Evolutionary conservation across 139 green algal genomes (phyloP), one percentile per base, ranked within the genome.

Genomic region (Astrephomene gubernaculifera): DNA sequence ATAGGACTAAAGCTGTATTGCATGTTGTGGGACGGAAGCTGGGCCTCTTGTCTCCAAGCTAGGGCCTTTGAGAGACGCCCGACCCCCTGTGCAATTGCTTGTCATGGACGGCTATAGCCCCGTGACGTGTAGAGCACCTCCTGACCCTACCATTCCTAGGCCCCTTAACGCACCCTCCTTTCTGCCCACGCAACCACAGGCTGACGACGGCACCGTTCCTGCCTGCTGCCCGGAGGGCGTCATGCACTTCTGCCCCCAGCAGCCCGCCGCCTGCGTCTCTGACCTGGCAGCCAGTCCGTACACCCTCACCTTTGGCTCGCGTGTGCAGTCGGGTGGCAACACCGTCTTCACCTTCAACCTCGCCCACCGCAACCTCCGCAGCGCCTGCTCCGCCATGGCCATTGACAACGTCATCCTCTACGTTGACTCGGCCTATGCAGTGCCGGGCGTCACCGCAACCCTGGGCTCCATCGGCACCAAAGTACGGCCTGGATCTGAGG

Each of bases 151-250:
- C n/a, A n/a, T n/a, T n/a, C n/a, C n/a, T n/a, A n/a, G n/a, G n/a
- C n/a, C n/a, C n/a, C n/a, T n/a, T n/a, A n/a, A n/a, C n/a, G n/a
- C n/a, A n/a, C n/a, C n/a, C n/a, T n/a, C n/a, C n/a, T n/a, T n/a
- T n/a, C n/a, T n/a, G n/a, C n/a, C n/a, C n/a, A n/a, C n/a, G n/a
- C 8, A 29, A 39, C 29, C 36, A 27, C 75, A 83, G 79, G 41
- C 70, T 19, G 44, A 69, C 52, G 25, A 36, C 33, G 65, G 70
- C 45, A 14, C 81, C 27, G 63, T 89, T 10, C 78, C 87, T 2
- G 33, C 19, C 4, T 91, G 87, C 87, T 91, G 87, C 83, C 87
- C 87, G 17, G 83, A 91, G 83, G 87, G 87, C 33, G 83, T 91
- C 43, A 5, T 89, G 24, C 43, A 71, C 78, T 79, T 81, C 52